Conservation (phyloP, 495 filamentous ascomycete genomes). For the Wilcoxina mikolae region DNA sequence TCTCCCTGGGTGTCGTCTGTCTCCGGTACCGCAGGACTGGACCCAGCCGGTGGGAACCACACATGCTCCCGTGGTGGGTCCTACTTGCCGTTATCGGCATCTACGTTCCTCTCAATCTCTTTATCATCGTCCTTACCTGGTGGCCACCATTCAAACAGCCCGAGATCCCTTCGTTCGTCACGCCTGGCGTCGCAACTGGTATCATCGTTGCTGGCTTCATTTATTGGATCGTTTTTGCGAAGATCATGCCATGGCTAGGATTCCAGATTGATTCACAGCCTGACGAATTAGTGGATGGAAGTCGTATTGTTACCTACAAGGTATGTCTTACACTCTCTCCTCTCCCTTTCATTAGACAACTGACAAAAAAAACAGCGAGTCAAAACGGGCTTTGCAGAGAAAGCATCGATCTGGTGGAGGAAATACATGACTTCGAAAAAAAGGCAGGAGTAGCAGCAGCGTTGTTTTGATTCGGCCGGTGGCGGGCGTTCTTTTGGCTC, state of each 20-base stretch:
- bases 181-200: conserved; percentile 19
- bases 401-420: conserved; percentile 12
- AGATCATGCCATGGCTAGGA: conserved; percentile 17
- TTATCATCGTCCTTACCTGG: conserved; percentile 23
- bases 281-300: conserved; percentile 21
- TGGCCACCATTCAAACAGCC: conserved; percentile 9
- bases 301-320: conserved; percentile 21
- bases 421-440: conserved; percentile 7
- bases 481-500: too few species aligned
- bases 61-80: conserved; percentile 8
- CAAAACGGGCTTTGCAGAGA: conserved; percentile 19
- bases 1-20: conserved; percentile 13
- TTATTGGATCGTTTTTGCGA: conserved; percentile 21
- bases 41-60: conserved; percentile 4
- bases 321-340: neutral
- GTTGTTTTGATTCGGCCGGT: neutral
- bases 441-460: neutral
- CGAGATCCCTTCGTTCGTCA: conserved; percentile 12
- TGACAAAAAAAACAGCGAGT: conserved; percentile 10
- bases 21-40: conserved; percentile 12
- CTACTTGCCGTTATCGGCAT: conserved; percentile 12
- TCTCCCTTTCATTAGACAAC: neutral
- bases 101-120: conserved; percentile 21
- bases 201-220: conserved; percentile 18
- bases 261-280: conserved; percentile 18